Conservation (phyloP, 1,284 basidiomycete species). For the Fomes fomentarius region DNA sequence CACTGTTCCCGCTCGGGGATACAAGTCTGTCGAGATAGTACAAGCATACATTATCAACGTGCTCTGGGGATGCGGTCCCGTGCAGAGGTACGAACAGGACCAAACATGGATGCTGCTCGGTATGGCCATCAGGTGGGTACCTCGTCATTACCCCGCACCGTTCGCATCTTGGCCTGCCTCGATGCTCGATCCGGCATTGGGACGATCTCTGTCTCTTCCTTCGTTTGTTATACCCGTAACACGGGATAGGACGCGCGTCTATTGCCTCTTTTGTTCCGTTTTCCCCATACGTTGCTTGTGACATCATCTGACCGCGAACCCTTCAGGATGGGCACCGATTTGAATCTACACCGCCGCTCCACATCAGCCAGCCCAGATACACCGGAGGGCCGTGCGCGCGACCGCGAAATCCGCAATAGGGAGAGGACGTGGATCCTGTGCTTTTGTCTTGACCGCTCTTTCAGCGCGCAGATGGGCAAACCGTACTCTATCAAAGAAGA, state of each 20-base stretch:
- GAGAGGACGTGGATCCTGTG: conserved; percentile 95
- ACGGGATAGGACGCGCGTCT: conserved; percentile 14
- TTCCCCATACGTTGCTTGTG: conserved; percentile 8
- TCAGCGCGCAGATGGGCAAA: conserved; percentile 93
- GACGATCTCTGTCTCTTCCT: conserved; percentile 20
- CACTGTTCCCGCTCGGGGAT: conserved; percentile 80
- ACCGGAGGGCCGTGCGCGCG: conserved; percentile 72
- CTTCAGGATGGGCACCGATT: conserved; percentile 91
- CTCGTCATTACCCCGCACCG: neutral
- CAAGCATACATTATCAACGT: conserved; percentile 87
- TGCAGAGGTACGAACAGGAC: conserved; percentile 95
- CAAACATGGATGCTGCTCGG: conserved; percentile 92
- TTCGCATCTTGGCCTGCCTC: conserved; percentile 9
- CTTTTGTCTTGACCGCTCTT: conserved; percentile 88
- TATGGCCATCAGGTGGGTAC: conserved; percentile 75
- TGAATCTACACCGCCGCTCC: conserved; percentile 93
- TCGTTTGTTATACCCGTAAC: conserved; percentile 7
- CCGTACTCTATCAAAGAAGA: conserved; percentile 85
- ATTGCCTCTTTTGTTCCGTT: conserved; percentile 20
- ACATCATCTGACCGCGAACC: conserved; percentile 10
- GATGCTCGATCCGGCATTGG: conserved; percentile 6
- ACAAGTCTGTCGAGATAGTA: conserved; percentile 95
- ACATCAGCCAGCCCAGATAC: conserved; percentile 69
- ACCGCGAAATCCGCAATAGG: conserved; percentile 87
- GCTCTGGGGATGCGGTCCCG: conserved; percentile 88